These are phyloP conservation scores for Tympanopsis confertula DNA, from an alignment of 2,329 filamentous ascomycete genomes.

Conservation along the genomic window DNA sequence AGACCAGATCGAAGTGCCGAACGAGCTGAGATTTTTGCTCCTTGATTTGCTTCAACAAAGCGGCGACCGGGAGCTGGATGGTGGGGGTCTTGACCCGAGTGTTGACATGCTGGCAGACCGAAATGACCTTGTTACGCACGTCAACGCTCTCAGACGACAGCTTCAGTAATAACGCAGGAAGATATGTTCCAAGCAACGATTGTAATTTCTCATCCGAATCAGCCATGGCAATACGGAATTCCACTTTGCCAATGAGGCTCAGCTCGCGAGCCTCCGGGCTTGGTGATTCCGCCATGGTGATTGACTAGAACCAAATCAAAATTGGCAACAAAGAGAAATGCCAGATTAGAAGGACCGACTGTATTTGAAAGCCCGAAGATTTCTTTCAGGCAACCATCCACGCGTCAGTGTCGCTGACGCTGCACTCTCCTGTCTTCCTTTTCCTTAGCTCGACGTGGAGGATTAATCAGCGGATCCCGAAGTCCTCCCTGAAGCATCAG, in stretches of 20 bases:
- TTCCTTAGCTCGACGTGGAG: too few relatives aligned
- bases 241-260: slow-evolving; percentile 71
- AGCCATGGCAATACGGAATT: slow-evolving; percentile 68
- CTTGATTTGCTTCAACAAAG: slow-evolving; percentile 82
- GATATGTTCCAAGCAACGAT: slow-evolving; percentile 63
- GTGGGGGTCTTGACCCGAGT: slow-evolving; percentile 14
- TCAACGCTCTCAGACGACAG: slow-evolving; percentile 67
- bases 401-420: too few relatives aligned
- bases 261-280: slow-evolving; percentile 59
- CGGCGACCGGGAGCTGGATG: slow-evolving; percentile 73
- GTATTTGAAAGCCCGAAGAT: too few relatives aligned
- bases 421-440: too few relatives aligned
- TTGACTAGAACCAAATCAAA: too few relatives aligned
- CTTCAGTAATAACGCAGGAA: slow-evolving; percentile 75
- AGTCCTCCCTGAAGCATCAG: too few relatives aligned
- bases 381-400: too few relatives aligned
- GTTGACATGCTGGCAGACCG: not conserved
- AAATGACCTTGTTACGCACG: slow-evolving; percentile 63
- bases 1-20: slow-evolving; percentile 77
- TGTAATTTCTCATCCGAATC: slow-evolving; percentile 77
- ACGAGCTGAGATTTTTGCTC: slow-evolving; percentile 62
- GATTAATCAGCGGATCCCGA: too few relatives aligned
- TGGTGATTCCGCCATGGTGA: too few relatives aligned
- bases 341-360: too few relatives aligned
- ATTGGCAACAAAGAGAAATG: too few relatives aligned